phyloP scores from a whole-genome alignment of 371 early-diverging fungal genomes.

The Blakeslea trispora region DNA sequence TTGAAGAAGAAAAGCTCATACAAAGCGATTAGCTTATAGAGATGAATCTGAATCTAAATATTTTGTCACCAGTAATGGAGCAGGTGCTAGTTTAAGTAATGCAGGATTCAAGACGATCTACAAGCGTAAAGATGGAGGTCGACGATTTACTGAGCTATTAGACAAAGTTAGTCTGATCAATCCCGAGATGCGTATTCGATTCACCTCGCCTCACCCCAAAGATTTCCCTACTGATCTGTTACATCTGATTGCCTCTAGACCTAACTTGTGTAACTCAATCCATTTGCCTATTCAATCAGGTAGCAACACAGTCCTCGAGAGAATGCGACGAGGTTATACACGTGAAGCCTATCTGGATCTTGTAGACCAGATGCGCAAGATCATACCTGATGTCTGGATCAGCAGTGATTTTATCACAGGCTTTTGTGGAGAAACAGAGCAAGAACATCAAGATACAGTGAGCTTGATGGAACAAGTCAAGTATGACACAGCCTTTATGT shows the following conservation, averaged over 20 bases:
- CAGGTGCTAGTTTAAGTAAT: constrained; percentile 52
- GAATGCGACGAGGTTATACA: constrained; percentile 81
- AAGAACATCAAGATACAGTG: constrained; percentile 73
- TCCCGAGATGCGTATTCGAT: constrained; percentile 79
- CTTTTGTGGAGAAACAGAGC: constrained; percentile 83
- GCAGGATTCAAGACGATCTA: constrained; percentile 79
- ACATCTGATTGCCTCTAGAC: constrained; percentile 63
- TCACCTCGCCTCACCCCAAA: constrained; percentile 84
- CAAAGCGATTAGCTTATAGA: constrained; percentile 51
- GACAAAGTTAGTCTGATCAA: constrained; percentile 68
- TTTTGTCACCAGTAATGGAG: constrained; percentile 36
- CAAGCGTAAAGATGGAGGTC: constrained; percentile 74
- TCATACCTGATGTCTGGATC: constrained; percentile 74
- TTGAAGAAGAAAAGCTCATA: too few relatives aligned
- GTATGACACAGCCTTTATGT: constrained; percentile 83
- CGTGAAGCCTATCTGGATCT: constrained; percentile 75
- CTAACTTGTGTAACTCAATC: constrained; percentile 75
- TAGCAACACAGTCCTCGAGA: constrained; percentile 61
- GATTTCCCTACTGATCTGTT: constrained; percentile 79
- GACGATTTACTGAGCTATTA: constrained; percentile 77
- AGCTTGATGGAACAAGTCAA: constrained; percentile 66
- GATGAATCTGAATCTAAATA: constrained; percentile 63
- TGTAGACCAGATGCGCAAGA: constrained; percentile 61
- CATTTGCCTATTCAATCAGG: constrained; percentile 82
- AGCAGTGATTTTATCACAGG: constrained; percentile 80